Conservation (phyloP, 352 stramenopile genomes). For the Phytophthora idaei region DNA sequence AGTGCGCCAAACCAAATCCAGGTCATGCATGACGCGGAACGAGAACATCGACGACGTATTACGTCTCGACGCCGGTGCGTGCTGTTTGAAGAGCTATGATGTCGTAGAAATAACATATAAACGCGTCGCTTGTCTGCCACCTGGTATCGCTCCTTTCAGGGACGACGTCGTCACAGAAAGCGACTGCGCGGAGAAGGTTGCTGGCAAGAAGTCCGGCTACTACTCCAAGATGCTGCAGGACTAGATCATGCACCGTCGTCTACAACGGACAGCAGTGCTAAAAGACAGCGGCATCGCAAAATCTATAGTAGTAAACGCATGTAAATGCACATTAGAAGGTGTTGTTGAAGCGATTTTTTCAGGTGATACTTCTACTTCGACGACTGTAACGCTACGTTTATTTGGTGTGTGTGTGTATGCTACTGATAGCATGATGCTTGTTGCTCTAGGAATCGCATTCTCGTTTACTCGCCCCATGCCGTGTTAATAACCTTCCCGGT, state of each 20-base stretch:
- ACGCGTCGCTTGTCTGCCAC: too few species aligned
- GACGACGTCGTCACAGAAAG: constrained; percentile 82
- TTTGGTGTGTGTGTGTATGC: constrained; percentile 1
- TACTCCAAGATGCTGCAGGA: constrained; percentile 89
- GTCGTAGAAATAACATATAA: background rate
- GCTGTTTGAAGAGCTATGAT: background rate
- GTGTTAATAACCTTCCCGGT: constrained; percentile 13
- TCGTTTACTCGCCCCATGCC: background rate
- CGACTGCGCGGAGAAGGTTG: constrained; percentile 72
- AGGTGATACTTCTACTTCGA: too few species aligned
- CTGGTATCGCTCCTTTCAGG: constrained; percentile 49
- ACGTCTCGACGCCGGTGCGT: constrained; percentile 57
- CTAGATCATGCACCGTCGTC: constrained; percentile 26
- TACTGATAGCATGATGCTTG: background rate
- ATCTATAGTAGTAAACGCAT: constrained; percentile 26
- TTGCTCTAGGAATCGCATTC: too few species aligned
- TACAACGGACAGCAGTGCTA: background rate
- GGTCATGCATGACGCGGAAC: constrained; percentile 64
- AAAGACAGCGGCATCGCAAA: constrained; percentile 17
- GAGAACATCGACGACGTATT: constrained; percentile 85
- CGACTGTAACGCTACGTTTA: background rate
- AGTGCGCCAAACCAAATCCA: constrained; percentile 88
- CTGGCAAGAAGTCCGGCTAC: constrained; percentile 74
- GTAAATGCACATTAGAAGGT: constrained; percentile 23
- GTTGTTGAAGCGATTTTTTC: too few species aligned